These are phyloP conservation scores for Anethum foeniculum DNA, from an alignment of 140 eudicot species.

Conservation along the genomic window DNA sequence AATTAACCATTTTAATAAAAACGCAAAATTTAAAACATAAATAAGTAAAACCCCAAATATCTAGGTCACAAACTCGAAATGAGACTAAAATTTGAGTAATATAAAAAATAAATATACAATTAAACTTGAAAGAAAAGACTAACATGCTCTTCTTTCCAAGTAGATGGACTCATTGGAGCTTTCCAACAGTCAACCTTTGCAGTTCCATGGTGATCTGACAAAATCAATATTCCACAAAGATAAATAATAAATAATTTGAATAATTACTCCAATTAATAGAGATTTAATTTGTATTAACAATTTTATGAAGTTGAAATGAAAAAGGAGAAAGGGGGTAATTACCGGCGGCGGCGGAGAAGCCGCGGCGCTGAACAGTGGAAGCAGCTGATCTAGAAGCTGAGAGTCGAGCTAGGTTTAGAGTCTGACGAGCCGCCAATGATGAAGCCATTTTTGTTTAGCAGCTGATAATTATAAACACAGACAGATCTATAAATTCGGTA, in stretches of 20 bases:
- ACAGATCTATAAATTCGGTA: neutral
- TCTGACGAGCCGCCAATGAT: slow-evolving; percentile 52
- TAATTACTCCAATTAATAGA: neutral
- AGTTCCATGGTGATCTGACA: slow-evolving; percentile 67
- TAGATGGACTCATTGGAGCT: slow-evolving; percentile 68
- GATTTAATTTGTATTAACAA: neutral
- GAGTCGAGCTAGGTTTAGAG: slow-evolving; percentile 44
- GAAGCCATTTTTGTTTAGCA: slow-evolving; percentile 33
- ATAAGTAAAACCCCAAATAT: neutral
- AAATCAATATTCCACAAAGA: slow-evolving; percentile 4
- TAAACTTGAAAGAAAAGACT: slow-evolving; percentile 13
- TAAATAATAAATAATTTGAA: neutral
- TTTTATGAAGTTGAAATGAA: neutral
- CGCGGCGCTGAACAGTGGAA: slow-evolving; percentile 66
- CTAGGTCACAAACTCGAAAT: neutral
- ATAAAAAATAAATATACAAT: no score
- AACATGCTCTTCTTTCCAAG: slow-evolving; percentile 82
- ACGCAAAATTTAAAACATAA: neutral
- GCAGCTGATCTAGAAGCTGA: slow-evolving; percentile 34
- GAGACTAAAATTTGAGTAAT: neutral
- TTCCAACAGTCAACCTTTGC: slow-evolving; percentile 58
- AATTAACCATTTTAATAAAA: neutral
- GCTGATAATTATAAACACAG: neutral
- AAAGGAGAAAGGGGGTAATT: neutral
- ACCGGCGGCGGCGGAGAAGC: slow-evolving; percentile 80